phyloP scores from a whole-genome alignment of 352 stramenopile genomes.

The Phytophthora idaei region DNA sequence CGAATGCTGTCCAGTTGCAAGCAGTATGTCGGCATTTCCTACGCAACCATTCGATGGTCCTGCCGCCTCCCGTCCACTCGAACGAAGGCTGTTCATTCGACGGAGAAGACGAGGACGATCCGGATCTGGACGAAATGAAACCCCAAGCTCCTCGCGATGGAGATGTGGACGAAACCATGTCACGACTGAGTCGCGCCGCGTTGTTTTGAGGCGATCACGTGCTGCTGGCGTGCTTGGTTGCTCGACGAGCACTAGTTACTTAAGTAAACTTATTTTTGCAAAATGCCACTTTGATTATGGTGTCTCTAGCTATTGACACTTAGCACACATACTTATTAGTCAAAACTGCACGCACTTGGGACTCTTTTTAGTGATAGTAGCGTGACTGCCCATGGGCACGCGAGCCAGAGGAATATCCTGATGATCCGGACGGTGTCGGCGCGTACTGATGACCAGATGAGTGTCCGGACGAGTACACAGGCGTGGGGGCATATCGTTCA shows the following conservation, averaged over 20 bases:
- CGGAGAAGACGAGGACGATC: constrained; percentile 17
- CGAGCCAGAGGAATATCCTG: constrained; percentile 21
- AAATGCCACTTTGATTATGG: constrained; percentile 23
- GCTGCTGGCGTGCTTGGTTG: constrained; percentile 1
- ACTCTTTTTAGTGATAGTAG: constrained; percentile 25
- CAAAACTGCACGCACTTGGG: constrained; percentile 17
- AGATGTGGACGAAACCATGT: constrained; percentile 17
- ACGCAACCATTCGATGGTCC: constrained; percentile 72
- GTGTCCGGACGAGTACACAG: constrained; percentile 14
- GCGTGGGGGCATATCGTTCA: constrained; percentile 21
- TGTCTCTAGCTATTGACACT: constrained; percentile 31
- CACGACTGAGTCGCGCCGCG: constrained; percentile 22
- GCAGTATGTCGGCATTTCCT: constrained; percentile 93
- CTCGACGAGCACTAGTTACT: constrained; percentile 8
- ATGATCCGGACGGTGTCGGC: constrained; percentile 26
- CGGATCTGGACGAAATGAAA: constrained; percentile 26
- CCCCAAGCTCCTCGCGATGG: constrained; percentile 13
- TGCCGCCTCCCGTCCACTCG: constrained; percentile 3
- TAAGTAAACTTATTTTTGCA: constrained; percentile 34
- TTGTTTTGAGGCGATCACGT: constrained; percentile 26
- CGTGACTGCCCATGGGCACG: constrained; percentile 27
- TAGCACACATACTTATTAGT: constrained; percentile 18
- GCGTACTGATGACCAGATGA: constrained; percentile 20
- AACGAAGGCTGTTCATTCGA: constrained; percentile 28
- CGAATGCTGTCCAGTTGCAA: constrained; percentile 91